These are phyloP conservation scores for Sporothrix curviconia DNA, from an alignment of 2,329 filamentous ascomycete species.

Conservation along the genomic window DNA sequence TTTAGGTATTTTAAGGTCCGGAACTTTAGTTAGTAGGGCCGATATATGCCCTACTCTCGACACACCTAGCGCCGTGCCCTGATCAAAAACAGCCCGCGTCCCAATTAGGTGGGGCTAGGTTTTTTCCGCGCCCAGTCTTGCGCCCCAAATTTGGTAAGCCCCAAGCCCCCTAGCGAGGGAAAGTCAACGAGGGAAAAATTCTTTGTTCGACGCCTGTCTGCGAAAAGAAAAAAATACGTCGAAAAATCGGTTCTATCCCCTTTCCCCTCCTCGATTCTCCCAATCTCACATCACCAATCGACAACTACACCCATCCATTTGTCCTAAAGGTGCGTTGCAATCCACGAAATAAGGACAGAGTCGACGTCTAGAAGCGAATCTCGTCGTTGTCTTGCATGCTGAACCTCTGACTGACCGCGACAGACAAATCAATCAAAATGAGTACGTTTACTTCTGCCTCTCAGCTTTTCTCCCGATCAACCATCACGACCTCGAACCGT, in stretches of 20 bases:
- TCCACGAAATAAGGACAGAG: not conserved
- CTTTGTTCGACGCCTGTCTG: not conserved
- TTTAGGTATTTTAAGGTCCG: too few relatives aligned
- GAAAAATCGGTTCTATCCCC: constrained; percentile 11
- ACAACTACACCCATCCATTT: constrained; percentile 16
- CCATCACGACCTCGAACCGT: not conserved
- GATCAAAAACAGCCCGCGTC: not conserved
- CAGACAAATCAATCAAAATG: constrained; percentile 45
- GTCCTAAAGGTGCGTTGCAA: constrained; percentile 16
- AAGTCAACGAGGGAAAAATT: constrained; percentile 1
- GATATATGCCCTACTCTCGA: constrained; percentile 9
- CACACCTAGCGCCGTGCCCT: not conserved
- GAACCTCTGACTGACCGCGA: constrained; percentile 13
- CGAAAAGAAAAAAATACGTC: constrained; percentile 12
- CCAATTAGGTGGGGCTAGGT: not conserved
- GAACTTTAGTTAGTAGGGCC: not conserved
- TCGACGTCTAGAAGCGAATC: constrained; percentile 2
- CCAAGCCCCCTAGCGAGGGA: too few relatives aligned
- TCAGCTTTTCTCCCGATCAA: not conserved
- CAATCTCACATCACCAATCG: constrained; percentile 10
- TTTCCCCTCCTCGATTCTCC: not conserved
- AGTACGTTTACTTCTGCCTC: constrained; percentile 39
- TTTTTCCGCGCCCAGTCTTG: not conserved
- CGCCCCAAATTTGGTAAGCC: not conserved
- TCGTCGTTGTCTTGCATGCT: not conserved